A percentile compares a stretch with the other conserved stretches of the same genome.
phyloP scores from a whole-genome alignment of 805 yeast genomes.

The Wickerhamomyces hampshirensis region DNA sequence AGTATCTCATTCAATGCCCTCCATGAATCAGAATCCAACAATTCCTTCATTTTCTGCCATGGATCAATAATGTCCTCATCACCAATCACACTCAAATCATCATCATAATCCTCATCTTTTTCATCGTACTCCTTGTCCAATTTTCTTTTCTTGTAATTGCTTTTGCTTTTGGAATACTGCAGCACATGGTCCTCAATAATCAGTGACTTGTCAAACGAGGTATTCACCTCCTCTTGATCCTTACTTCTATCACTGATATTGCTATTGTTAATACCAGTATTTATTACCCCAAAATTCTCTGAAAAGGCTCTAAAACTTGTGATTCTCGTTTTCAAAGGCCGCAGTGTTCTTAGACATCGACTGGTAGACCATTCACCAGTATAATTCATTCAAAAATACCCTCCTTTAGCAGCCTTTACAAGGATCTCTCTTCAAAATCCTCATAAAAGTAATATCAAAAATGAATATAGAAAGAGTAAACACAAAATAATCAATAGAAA shows the following conservation, averaged over 20 bases:
- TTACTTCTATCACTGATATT: background rate
- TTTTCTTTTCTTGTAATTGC: slow-evolving; percentile 3
- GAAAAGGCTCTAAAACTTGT: slow-evolving; percentile 2
- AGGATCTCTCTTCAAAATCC: background rate
- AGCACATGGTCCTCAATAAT: slow-evolving; percentile 8
- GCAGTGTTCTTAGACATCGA: slow-evolving; percentile 10
- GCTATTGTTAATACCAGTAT: too few relatives aligned
- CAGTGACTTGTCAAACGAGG: slow-evolving; percentile 6
- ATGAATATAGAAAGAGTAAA: slow-evolving; percentile 1
- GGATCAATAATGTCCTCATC: background rate
- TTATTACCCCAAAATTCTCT: background rate
- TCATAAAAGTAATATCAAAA: background rate
- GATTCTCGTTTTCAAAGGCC: slow-evolving; percentile 15
- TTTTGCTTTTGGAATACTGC: slow-evolving; percentile 2
- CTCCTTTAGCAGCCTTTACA: too few relatives aligned
- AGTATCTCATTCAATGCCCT: slow-evolving; percentile 45
- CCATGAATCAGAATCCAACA: background rate
- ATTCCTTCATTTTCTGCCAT: background rate
- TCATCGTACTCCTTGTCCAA: background rate
- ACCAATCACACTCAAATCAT: background rate
- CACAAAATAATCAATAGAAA: too few relatives aligned
- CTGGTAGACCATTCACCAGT: slow-evolving; percentile 9
- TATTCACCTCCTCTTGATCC: slow-evolving; percentile 1
- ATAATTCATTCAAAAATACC: too few relatives aligned
- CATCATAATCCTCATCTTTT: background rate